phyloP scores from a whole-genome alignment of 2,329 filamentous ascomycete species.

The Exophiala sp. region DNA sequence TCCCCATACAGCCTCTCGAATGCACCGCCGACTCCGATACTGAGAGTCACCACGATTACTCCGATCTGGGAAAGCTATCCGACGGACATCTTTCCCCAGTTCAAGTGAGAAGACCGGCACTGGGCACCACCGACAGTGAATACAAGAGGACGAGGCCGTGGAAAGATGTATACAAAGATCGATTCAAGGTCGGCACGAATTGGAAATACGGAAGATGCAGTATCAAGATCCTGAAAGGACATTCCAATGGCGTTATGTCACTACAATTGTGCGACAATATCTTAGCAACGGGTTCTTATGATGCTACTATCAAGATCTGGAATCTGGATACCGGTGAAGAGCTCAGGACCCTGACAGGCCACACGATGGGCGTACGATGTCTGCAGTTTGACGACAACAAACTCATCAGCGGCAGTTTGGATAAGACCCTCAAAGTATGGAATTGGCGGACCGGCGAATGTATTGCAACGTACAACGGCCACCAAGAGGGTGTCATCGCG shows the following conservation, averaged over 20 bases:
- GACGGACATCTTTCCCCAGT: conserved; percentile 15
- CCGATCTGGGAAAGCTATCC: conserved; percentile 13
- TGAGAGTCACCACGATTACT: conserved; percentile 12
- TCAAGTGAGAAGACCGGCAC: conserved; percentile 6
- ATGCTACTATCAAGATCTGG: conserved; percentile 94
- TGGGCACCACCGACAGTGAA: conserved; percentile 12
- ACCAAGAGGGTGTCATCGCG: conserved; percentile 77
- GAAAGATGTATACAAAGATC: conserved; percentile 96
- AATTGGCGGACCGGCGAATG: conserved; percentile 92
- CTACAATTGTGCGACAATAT: conserved; percentile 82
- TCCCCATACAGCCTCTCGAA: conserved; percentile 32
- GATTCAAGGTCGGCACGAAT: conserved; percentile 92
- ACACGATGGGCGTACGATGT: conserved; percentile 77
- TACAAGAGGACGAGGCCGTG: conserved; percentile 58
- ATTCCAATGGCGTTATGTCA: conserved; percentile 82
- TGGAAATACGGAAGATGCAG: conserved; percentile 94
- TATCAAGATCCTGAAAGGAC: conserved; percentile 77
- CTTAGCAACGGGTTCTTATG: conserved; percentile 90
- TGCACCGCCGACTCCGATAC: conserved; percentile 2
- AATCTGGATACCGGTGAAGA: conserved; percentile 84
- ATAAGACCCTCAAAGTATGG: conserved; percentile 88
- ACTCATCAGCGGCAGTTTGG: conserved; percentile 84
- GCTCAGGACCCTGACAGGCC: conserved; percentile 77
- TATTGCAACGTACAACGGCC: conserved; percentile 74
- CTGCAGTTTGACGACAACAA: conserved; percentile 91